Conservation (phyloP, 2,329 filamentous ascomycete genomes). For the Falciphora oryzae region DNA sequence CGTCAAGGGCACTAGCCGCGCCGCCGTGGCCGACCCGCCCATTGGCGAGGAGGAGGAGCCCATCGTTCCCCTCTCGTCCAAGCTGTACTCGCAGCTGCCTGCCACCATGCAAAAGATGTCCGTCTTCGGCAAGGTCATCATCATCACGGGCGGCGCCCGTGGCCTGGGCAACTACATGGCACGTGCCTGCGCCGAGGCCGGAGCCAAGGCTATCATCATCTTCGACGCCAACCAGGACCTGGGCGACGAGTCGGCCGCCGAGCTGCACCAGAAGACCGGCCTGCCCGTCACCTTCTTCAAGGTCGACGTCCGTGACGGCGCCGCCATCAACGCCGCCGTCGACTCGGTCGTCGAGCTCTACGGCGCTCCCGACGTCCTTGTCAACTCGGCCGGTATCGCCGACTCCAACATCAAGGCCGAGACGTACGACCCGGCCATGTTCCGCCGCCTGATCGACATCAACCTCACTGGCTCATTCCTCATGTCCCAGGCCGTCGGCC, state of each 20-base stretch:
- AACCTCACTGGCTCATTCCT: slow-evolving; percentile 77
- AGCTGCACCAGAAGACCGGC: slow-evolving; percentile 66
- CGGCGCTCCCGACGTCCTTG: slow-evolving; percentile 66
- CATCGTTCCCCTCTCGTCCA: slow-evolving; percentile 46
- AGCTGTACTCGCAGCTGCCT: slow-evolving; percentile 51
- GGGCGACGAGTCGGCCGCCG: slow-evolving; percentile 62
- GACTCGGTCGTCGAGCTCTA: slow-evolving; percentile 59
- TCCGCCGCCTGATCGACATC: slow-evolving; percentile 74
- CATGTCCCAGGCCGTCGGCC: slow-evolving; percentile 66
- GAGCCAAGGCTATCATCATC: slow-evolving; percentile 66
- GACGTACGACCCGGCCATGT: slow-evolving; percentile 69
- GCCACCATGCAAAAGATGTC: slow-evolving; percentile 64
- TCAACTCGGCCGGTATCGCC: slow-evolving; percentile 75
- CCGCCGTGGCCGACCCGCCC: slow-evolving; percentile 26
- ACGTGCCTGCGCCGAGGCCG: slow-evolving; percentile 68
- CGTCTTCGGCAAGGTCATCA: slow-evolving; percentile 63
- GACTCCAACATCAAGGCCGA: slow-evolving; percentile 82
- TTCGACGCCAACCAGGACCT: slow-evolving; percentile 73
- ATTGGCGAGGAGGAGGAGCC: slow-evolving; percentile 37
- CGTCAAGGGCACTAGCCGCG: slow-evolving; percentile 39
- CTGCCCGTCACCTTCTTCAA: slow-evolving; percentile 72
- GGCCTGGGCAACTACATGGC: slow-evolving; percentile 77
- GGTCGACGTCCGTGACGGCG: slow-evolving; percentile 69
- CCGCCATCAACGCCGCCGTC: slow-evolving; percentile 64
- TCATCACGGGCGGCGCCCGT: slow-evolving; percentile 69